Evolutionary conservation across 345 rosid genomes (phyloP).

Genomic region (Alliaria petiolata): DNA sequence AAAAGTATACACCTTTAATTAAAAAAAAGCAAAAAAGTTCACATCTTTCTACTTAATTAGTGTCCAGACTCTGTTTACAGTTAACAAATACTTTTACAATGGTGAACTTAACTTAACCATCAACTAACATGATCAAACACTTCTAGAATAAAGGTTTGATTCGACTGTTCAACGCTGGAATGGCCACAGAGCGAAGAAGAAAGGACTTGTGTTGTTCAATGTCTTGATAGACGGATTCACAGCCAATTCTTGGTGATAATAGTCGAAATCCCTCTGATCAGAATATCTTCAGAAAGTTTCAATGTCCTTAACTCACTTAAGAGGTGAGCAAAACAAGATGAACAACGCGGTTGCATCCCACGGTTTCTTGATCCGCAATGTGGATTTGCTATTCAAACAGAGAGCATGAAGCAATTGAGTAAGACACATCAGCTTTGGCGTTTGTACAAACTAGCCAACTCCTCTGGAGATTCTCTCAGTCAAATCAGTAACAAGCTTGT

Average conservation of each 20-base stretch:
- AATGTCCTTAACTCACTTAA: neutral
- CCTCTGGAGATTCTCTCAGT: constrained; percentile 52
- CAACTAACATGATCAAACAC: neutral
- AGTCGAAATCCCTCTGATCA: neutral
- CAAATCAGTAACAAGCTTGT: constrained; percentile 67
- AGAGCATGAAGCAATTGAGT: neutral
- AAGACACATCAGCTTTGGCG: neutral
- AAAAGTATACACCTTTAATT: neutral
- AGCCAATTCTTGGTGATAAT: neutral
- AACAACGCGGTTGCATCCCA: neutral
- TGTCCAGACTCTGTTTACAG: neutral
- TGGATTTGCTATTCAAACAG: neutral
- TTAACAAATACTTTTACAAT: constrained; percentile 5
- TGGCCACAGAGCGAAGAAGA: neutral
- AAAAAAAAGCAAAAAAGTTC: neutral
- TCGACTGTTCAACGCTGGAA: neutral
- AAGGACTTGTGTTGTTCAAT: neutral
- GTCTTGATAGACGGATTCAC: neutral
- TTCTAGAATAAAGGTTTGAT: neutral
- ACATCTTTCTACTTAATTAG: neutral
- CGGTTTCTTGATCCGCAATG: constrained; percentile 6
- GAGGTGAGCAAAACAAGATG: too few species aligned
- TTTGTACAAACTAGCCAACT: constrained; percentile 32
- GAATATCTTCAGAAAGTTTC: neutral
- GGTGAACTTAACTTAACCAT: neutral